Conservation (phyloP, 768 basidiomycete species). For the Hortiboletus campestris region DNA sequence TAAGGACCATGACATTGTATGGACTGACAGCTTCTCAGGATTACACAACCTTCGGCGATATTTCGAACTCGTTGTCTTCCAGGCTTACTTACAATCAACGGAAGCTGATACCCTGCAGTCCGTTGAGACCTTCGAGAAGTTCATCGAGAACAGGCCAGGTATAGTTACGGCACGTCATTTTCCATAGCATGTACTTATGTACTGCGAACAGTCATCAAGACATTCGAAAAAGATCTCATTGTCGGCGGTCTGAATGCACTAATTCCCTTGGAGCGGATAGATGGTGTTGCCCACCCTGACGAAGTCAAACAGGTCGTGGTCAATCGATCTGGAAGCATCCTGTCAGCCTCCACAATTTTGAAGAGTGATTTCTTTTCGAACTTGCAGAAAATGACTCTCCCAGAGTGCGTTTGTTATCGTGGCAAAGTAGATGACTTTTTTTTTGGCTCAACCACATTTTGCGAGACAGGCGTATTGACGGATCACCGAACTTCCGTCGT, state of each 20-base stretch:
- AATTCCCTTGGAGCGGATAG: conserved; percentile 76
- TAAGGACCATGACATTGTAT: background rate
- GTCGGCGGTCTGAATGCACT: conserved; percentile 76
- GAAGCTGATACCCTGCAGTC: conserved; percentile 77
- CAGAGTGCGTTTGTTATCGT: conserved; percentile 59
- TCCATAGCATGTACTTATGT: background rate
- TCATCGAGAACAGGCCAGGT: conserved; percentile 85
- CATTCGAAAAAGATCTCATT: conserved; percentile 88
- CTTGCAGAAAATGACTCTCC: conserved; percentile 93
- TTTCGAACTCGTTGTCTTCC: conserved; percentile 84
- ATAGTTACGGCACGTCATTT: conserved; percentile 6
- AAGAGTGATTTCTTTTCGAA: conserved; percentile 95
- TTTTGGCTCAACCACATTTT: conserved; percentile 2
- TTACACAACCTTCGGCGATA: conserved; percentile 81
- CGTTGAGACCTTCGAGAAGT: conserved; percentile 76
- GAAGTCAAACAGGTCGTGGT: conserved; percentile 87
- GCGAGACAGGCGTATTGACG: conserved; percentile 73
- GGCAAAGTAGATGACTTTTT: background rate
- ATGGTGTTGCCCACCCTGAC: conserved; percentile 80
- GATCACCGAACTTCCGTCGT: conserved; percentile 90
- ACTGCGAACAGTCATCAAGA: conserved; percentile 74
- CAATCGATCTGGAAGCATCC: conserved; percentile 78
- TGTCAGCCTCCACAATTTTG: conserved; percentile 89
- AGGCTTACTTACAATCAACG: conserved; percentile 81
- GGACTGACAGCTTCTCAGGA: conserved; percentile 40